phyloP scores from a whole-genome alignment of 441 rosid genomes.

The Sinapis alba region DNA sequence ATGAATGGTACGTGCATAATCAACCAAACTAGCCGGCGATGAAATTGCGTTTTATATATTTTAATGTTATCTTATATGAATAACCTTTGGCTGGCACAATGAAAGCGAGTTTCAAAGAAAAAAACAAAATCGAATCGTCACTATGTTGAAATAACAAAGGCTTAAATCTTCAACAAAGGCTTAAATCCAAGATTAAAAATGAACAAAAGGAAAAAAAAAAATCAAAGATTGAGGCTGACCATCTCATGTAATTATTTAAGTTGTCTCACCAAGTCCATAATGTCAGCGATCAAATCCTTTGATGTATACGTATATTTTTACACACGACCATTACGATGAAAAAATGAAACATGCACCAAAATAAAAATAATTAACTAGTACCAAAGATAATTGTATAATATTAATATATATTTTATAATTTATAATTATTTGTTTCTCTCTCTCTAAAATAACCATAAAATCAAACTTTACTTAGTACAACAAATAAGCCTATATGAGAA shows the following conservation, averaged over 20 bases:
- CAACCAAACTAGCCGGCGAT: conserved; percentile 29
- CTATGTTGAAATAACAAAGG: conserved; percentile 24
- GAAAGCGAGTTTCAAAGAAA: conserved; percentile 30
- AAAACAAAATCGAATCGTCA: conserved; percentile 18
- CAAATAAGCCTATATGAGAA: background rate
- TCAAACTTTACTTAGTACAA: background rate
- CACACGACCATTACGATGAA: background rate
- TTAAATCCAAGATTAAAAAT: background rate
- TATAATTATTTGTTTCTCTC: background rate
- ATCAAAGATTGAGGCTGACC: conserved; percentile 23
- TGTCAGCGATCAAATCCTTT: conserved; percentile 20
- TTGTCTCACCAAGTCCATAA: conserved; percentile 38
- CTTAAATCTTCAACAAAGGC: no score
- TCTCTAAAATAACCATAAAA: background rate
- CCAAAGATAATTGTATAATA: no score
- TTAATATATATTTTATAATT: background rate
- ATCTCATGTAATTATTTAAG: conserved; percentile 20
- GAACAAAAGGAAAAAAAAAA: background rate
- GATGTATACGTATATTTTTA: background rate
- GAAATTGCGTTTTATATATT: conserved; percentile 10
- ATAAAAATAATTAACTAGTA: background rate
- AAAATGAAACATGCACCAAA: background rate
- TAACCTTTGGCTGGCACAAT: conserved; percentile 1
- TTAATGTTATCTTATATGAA: background rate
- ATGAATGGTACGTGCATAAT: conserved; percentile 7